A percentile compares a stretch with the other conserved stretches of the same genome.
phyloP scores from a whole-genome alignment of 495 filamentous ascomycete species.

The Letharia columbiana region DNA sequence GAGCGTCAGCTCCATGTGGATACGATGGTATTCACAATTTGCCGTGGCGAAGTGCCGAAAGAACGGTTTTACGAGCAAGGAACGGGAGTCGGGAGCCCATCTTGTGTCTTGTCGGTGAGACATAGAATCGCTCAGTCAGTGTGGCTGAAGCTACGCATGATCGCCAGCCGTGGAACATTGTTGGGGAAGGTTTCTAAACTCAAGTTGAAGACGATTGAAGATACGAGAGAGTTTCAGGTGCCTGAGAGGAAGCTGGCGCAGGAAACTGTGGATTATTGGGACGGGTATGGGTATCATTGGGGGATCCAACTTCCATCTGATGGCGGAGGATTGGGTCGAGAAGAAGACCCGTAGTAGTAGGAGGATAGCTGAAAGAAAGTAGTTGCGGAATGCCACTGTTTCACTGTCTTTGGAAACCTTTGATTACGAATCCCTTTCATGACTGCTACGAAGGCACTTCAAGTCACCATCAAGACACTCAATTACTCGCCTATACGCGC shows the following conservation, averaged over 20 bases:
- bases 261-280: background rate
- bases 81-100: background rate
- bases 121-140: background rate
- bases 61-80: background rate
- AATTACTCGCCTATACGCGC: too few species aligned
- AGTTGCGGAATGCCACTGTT: too few species aligned
- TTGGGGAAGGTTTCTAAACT: background rate
- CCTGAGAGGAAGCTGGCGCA: background rate
- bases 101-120: background rate
- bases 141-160: background rate
- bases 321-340: background rate
- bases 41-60: background rate
- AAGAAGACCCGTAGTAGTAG: too few species aligned
- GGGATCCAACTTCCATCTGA: background rate
- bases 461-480: too few species aligned
- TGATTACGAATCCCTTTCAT: too few species aligned
- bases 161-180: background rate
- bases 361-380: fast-evolving
- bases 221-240: background rate
- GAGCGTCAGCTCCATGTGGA: background rate
- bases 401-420: fast-evolving
- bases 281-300: background rate
- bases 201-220: background rate
- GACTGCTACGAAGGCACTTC: too few species aligned
- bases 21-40: background rate